Conservation (phyloP, 306 rosid genomes). For the Vigna angularis region DNA sequence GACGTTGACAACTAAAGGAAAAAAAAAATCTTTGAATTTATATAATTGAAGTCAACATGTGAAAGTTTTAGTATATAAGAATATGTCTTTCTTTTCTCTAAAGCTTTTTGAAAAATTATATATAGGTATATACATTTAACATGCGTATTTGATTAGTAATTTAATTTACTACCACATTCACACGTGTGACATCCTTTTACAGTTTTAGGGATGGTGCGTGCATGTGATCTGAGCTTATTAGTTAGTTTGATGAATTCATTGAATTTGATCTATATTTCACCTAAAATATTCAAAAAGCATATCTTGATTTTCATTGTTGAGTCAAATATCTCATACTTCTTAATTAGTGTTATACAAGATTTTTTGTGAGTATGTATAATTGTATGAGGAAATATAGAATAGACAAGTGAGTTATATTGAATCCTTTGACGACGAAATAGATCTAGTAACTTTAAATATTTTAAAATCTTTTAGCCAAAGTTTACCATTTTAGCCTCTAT, state of each 20-base stretch:
- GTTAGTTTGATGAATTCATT: neutral
- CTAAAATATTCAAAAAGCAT: slow-evolving; percentile 1
- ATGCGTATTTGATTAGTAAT: neutral
- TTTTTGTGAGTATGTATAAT: neutral
- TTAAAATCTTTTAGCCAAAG: too few species aligned
- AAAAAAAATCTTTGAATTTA: slow-evolving; percentile 40
- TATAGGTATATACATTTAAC: too few species aligned
- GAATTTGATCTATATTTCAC: neutral
- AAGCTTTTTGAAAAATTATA: neutral
- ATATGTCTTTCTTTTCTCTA: neutral
- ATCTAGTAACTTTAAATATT: too few species aligned
- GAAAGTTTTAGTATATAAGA: slow-evolving; percentile 39
- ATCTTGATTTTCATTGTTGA: neutral
- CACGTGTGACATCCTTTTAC: neutral
- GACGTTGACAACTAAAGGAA: slow-evolving; percentile 14
- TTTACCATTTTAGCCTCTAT: too few species aligned
- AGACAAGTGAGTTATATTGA: too few species aligned
- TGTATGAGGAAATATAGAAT: too few species aligned
- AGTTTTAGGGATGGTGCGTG: neutral
- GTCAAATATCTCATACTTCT: slow-evolving; percentile 22
- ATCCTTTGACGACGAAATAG: too few species aligned
- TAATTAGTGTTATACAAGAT: neutral
- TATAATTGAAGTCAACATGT: slow-evolving; percentile 46
- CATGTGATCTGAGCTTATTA: neutral
- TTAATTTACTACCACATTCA: neutral